These are phyloP conservation scores for Coelastrella sp. DNA, from an alignment of 139 green algal genomes.

Conservation along the genomic window DNA sequence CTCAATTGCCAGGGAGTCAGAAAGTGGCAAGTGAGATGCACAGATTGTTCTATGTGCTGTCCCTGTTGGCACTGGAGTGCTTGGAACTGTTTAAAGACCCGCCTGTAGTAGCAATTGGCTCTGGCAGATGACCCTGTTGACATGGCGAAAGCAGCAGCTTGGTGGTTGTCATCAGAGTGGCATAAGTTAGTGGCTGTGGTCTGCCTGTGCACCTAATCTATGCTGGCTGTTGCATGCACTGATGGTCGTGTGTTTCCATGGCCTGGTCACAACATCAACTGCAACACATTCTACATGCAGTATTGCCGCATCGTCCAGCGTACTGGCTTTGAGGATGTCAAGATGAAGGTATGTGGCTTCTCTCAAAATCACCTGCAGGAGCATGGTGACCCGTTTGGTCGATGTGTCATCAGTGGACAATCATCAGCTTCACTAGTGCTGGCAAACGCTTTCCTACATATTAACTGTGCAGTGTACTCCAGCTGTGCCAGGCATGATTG, in stretches of 20 bases:
- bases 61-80: no score
- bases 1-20: no score
- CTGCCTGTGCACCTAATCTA: not conserved
- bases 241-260: no score
- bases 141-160: not conserved
- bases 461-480: no score
- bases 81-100: no score
- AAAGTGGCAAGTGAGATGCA: no score
- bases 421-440: no score
- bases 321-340: slow-evolving; percentile 80
- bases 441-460: no score
- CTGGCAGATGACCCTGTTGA: not conserved
- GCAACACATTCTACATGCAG: slow-evolving; percentile 54
- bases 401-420: no score
- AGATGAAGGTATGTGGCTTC: slow-evolving; percentile 88
- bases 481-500: no score
- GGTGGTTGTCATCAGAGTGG: no score
- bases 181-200: not conserved
- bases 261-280: not conserved
- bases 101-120: not conserved
- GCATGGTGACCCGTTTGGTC: not conserved
- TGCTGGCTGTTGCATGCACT: not conserved
- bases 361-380: not conserved
- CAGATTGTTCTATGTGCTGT: no score
- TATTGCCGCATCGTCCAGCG: slow-evolving; percentile 97